Evolutionary conservation across 345 rosid genomes (phyloP).

Genomic region (Mallotus nudiflorus): DNA sequence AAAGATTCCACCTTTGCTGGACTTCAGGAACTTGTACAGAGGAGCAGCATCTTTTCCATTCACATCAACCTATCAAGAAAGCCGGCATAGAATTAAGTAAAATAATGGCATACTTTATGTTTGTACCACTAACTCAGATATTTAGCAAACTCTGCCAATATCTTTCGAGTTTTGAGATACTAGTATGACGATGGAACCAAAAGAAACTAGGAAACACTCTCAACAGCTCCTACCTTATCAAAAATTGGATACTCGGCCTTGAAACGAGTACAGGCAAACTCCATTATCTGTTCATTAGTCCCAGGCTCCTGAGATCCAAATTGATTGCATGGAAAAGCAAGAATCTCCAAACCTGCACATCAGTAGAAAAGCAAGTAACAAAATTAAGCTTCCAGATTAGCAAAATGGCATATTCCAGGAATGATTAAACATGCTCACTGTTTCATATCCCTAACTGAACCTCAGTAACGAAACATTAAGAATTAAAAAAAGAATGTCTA

Average conservation of each 20-base stretch:
- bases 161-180: neutral
- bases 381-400: neutral
- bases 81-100: neutral
- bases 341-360: slow-evolving; percentile 35
- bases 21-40: slow-evolving; percentile 77
- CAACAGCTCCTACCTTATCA: slow-evolving; percentile 31
- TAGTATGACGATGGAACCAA: neutral
- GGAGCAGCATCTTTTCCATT: slow-evolving; percentile 78
- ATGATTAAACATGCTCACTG: neutral
- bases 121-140: neutral
- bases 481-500: neutral
- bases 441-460: neutral
- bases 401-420: neutral
- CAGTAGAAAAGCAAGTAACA: neutral
- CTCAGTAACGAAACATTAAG: neutral
- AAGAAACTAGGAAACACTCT: too few species aligned
- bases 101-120: neutral
- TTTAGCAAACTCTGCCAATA: neutral
- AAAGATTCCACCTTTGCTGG: slow-evolving; percentile 75
- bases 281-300: slow-evolving; percentile 30
- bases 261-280: slow-evolving; percentile 39
- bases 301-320: slow-evolving; percentile 39
- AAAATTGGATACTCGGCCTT: slow-evolving; percentile 40
- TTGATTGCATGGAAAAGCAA: slow-evolving; percentile 39
- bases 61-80: slow-evolving; percentile 66